These are phyloP conservation scores for Lepiota venenata DNA, from an alignment of 768 basidiomycete genomes.

Conservation along the genomic window DNA sequence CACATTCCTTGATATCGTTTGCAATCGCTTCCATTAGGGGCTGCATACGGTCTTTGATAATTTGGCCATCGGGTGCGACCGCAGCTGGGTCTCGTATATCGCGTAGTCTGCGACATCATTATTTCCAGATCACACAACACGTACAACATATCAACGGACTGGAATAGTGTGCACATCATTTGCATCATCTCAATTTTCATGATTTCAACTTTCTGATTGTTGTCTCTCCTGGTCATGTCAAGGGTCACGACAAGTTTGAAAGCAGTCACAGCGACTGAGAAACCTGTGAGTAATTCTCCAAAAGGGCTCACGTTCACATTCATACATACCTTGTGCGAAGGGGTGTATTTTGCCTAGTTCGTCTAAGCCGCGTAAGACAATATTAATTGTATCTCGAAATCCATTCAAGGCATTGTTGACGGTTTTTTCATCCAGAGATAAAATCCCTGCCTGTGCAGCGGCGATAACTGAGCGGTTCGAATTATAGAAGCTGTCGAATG, in stretches of 20 bases:
- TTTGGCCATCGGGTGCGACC: slow-evolving; percentile 27
- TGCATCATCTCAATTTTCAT: slow-evolving; percentile 49
- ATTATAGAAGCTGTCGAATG: no score
- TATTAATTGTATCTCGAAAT: slow-evolving; percentile 24
- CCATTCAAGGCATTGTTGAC: slow-evolving; percentile 24
- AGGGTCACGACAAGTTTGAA: slow-evolving; percentile 47
- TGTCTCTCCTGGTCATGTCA: slow-evolving; percentile 45
- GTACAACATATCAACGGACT: slow-evolving; percentile 27
- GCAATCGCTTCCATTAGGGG: slow-evolving; percentile 27
- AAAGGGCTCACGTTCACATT: background rate
- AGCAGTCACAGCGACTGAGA: slow-evolving; percentile 46
- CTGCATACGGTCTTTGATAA: slow-evolving; percentile 27
- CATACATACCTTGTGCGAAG: slow-evolving; percentile 28
- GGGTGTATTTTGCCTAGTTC: slow-evolving; percentile 33
- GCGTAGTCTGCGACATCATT: slow-evolving; percentile 23
- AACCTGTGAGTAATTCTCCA: slow-evolving; percentile 22
- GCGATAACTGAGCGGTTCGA: background rate
- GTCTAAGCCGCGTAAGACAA: slow-evolving; percentile 27
- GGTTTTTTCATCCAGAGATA: slow-evolving; percentile 11
- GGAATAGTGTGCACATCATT: slow-evolving; percentile 42
- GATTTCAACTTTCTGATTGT: slow-evolving; percentile 44
- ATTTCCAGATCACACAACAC: background rate
- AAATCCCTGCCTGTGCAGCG: slow-evolving; percentile 14
- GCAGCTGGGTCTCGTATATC: slow-evolving; percentile 20
- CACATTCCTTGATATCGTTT: slow-evolving; percentile 38